Conservation (phyloP, 768 basidiomycete species). For the Dentipellis fragilis region DNA sequence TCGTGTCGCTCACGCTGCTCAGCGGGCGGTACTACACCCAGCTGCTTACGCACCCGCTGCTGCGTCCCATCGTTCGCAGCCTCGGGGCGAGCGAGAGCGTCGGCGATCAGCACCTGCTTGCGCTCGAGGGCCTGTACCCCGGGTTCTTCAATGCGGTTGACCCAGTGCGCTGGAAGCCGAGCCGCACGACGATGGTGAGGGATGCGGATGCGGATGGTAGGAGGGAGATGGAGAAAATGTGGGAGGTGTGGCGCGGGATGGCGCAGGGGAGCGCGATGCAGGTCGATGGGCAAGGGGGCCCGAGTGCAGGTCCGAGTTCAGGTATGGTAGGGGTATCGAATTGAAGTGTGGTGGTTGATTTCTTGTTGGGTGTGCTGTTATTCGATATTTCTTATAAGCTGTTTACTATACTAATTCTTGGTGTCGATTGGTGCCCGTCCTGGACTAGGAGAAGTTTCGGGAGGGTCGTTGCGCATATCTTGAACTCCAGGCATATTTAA, state of each 20-base stretch:
- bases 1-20: slow-evolving; percentile 60
- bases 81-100: slow-evolving; percentile 23
- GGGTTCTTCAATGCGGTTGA: slow-evolving; percentile 65
- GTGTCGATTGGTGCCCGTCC: too few relatives aligned
- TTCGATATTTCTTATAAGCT: not conserved
- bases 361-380: too few relatives aligned
- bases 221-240: slow-evolving; percentile 30
- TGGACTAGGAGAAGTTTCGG: too few relatives aligned
- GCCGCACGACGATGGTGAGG: slow-evolving; percentile 45
- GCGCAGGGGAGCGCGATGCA: slow-evolving; percentile 8
- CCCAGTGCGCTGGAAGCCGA: slow-evolving; percentile 45
- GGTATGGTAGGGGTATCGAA: not conserved
- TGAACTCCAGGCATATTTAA: too few relatives aligned
- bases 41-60: slow-evolving; percentile 54
- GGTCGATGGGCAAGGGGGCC: too few relatives aligned
- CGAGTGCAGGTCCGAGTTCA: not conserved
- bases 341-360: not conserved
- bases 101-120: slow-evolving; percentile 47
- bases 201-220: slow-evolving; percentile 48
- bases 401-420: too few relatives aligned
- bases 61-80: slow-evolving; percentile 31
- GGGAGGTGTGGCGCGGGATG: slow-evolving; percentile 23
- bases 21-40: slow-evolving; percentile 76
- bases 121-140: slow-evolving; percentile 60
- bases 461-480: too few relatives aligned